Evolutionary conservation across 2,329 filamentous ascomycete genomes (phyloP), one percentile per base, ranked within the genome.

Genomic region (Anisogramma anomala): DNA sequence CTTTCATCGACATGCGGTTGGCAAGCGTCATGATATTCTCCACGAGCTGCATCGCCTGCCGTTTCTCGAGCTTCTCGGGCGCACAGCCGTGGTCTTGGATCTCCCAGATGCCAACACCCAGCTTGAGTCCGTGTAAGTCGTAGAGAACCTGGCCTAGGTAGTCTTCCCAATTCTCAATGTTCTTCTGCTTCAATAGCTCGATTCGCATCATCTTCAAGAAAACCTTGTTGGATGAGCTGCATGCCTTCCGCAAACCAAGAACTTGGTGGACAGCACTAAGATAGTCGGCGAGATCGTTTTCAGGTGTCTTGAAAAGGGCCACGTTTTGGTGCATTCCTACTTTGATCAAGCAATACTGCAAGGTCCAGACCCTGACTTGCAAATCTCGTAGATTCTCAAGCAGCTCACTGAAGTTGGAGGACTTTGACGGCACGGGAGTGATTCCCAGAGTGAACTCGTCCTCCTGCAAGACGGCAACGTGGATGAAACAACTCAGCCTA

Each of bases 201-300:
- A 84, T 72, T 42, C 88, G 89, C 66, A 91, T 82, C 59, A 95
- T 74, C 55, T 87, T 88, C 19, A 96, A 69, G 61, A 98, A 91
- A 14, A 85, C 76, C 55, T 91, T 89, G 56, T 87, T 85, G 0
- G 85, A 84, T 3, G 75, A 71, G 54, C 85, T 89, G 69, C 88
- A 96, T 58, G 82, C 84, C 48, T 82, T 82, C 45, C 91, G 82
- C 38, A 88, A 68, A 2, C 91, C 91, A 26, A 95, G 66, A 4
- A 84, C 82, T 54, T 86, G 79, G 55, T 98, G 91, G 5, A 94
- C 74, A 9, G 82, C 77, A 6, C 84, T 79, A 28, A 98, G 65
- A 52, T 83, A 87, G 45, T 86, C 79, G 18, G 89, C 81, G 30
- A 85, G 66, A 47, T 89, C 82, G 41, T 82, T 82, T 30, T 82